Base-by-base conservation (phyloP, 1,284 basidiomycete species). In the Marasmius tenuissimus region DNA sequence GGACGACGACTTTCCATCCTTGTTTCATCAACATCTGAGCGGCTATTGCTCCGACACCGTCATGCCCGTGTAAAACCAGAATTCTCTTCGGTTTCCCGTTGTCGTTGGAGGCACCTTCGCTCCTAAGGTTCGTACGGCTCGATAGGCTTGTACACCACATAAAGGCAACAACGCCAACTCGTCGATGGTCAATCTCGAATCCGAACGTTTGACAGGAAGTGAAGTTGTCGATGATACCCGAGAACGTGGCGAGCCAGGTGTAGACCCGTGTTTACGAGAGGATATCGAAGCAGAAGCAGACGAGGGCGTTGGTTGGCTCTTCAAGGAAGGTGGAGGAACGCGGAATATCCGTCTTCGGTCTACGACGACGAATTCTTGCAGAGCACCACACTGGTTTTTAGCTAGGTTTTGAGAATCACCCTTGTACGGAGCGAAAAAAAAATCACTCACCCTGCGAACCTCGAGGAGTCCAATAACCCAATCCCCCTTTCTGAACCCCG, bases 381-480 rank as follows among this genome's bases (percentile, higher is more conserved):
- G 81, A 5, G 90, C 91, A 54, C 93, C 93, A 66, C 85, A 88
- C 92, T 94, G 18, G 47, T 34, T 20, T 18, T n/a, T n/a, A n/a
- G n/a, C n/a, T n/a, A n/a, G 37, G 51, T 45, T 57, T 56, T 48
- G 61, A 39, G 68, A 37, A 57, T 61, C 33, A 60, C 49, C 52
- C 16, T 49, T 59, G 52, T 64, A 14, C 8, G 51, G 27, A 51
- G 63, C 39, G 60, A 60, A 56, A 22, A 12, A 10, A 55, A 37
- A n/a, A 33, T 8, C 27, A 72, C 84, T 67, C 63, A 93, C 93
- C 86, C 93, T 93, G 64, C 83, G 81, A 16, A 91, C 78, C 68
- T 94, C 90, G 69, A 89, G 69, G 60, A 95, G 68, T 10, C 93
- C 94, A 62, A 92, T 78, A 10, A 95, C 89, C 85, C 93, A 92